Evolutionary conservation across 768 basidiomycete genomes (phyloP).

Genomic region (Brasilioporus rufonigricans): DNA sequence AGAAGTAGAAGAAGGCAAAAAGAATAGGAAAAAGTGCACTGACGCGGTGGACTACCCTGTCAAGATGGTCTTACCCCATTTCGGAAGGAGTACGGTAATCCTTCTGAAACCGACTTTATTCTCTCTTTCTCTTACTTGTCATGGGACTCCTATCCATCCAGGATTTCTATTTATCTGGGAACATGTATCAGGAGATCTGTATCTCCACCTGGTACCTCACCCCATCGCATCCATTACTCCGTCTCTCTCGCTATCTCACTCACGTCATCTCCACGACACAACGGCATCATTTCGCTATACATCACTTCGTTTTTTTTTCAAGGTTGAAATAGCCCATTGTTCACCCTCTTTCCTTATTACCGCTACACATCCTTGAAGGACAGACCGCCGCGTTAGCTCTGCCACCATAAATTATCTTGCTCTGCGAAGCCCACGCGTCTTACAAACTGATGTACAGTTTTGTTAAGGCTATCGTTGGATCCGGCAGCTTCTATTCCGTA

Average conservation of each 20-base stretch:
- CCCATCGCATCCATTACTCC: constrained; percentile 25
- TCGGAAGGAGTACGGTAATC: constrained; percentile 17
- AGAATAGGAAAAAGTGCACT: background rate
- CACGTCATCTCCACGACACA: constrained; percentile 26
- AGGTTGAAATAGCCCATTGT: constrained; percentile 12
- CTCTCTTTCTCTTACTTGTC: constrained; percentile 20
- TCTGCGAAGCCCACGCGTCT: constrained; percentile 14
- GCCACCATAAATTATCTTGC: constrained; percentile 12
- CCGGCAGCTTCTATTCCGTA: constrained; percentile 13
- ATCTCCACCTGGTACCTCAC: constrained; percentile 24
- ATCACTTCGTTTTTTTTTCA: constrained; percentile 16
- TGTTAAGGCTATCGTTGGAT: constrained; percentile 11
- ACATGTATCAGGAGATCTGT: constrained; percentile 28
- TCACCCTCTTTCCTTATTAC: constrained; percentile 12
- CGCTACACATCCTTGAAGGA: constrained; percentile 21
- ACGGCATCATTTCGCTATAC: constrained; percentile 29
- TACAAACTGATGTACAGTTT: constrained; percentile 7
- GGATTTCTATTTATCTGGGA: constrained; percentile 36
- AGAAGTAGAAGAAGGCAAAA: background rate
- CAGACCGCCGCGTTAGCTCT: constrained; percentile 17
- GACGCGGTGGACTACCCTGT: constrained; percentile 19
- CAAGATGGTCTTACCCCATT: constrained; percentile 21
- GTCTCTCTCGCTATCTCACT: constrained; percentile 22
- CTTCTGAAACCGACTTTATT: constrained; percentile 20
- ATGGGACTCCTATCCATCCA: constrained; percentile 29